Percentiles rank a stretch among this genome's conserved stretches.
Evolutionary conservation across 1,284 basidiomycete species (phyloP).

Genomic region (Austroboletus niveus): DNA sequence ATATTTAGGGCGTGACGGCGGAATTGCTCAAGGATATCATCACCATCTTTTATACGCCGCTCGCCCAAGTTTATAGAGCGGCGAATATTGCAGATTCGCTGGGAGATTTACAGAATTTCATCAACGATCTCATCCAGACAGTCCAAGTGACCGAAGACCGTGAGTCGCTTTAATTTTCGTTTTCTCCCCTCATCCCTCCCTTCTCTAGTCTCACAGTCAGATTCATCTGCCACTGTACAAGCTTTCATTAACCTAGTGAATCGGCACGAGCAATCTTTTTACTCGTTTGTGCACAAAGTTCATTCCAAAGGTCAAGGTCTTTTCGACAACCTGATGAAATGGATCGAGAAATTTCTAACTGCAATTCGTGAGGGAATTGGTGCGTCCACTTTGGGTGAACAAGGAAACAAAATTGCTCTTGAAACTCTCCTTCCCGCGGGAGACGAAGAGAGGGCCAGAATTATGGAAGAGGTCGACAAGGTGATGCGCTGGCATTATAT

Average conservation of each 20-base stretch:
- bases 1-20: constrained; percentile 81
- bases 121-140: constrained; percentile 94
- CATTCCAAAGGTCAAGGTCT: constrained; percentile 95
- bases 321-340: constrained; percentile 93
- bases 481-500: constrained; percentile 90
- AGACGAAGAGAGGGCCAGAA: constrained; percentile 69
- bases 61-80: constrained; percentile 98
- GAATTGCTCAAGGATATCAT: constrained; percentile 98
- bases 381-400: constrained; percentile 32
- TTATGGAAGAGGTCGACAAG: constrained; percentile 83
- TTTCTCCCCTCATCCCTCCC: constrained; percentile 6
- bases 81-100: constrained; percentile 96
- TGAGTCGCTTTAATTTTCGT: constrained; percentile 41
- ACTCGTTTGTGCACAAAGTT: constrained; percentile 97
- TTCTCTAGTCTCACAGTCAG: constrained; percentile 71
- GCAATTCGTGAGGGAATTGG: constrained; percentile 89
- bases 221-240: constrained; percentile 87
- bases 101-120: constrained; percentile 89
- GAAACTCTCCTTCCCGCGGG: constrained; percentile 85
- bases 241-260: constrained; percentile 92
- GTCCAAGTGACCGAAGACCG: constrained; percentile 91
- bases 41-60: constrained; percentile 96
- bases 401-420: constrained; percentile 53
- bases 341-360: constrained; percentile 95
- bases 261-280: constrained; percentile 94